These are phyloP conservation scores for Pseudogymnoascus sp. DNA, from an alignment of 2,329 filamentous ascomycete genomes.

Conservation along the genomic window DNA sequence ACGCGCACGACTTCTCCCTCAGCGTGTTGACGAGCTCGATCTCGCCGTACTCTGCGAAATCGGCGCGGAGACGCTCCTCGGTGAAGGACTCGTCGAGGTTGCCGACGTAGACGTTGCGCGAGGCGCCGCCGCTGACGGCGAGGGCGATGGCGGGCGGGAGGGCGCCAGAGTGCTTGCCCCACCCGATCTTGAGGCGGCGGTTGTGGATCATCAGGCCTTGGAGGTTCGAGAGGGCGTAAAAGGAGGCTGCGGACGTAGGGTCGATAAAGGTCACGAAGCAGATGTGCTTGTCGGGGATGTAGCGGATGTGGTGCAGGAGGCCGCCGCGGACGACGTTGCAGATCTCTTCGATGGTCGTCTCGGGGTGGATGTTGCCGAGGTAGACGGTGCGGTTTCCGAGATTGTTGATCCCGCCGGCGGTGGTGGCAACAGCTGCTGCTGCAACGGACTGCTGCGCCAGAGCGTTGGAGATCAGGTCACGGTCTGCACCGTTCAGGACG, in stretches of 20 bases:
- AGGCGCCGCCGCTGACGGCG: conserved; percentile 91
- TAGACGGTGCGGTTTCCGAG: conserved; percentile 96
- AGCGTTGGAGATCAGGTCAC: conserved; percentile 91
- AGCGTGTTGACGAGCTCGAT: conserved; percentile 96
- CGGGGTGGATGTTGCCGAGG: conserved; percentile 95
- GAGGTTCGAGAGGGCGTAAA: conserved; percentile 94
- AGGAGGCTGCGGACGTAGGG: conserved; percentile 91
- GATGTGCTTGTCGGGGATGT: conserved; percentile 99
- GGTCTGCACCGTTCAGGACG: conserved; percentile 90
- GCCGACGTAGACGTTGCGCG: conserved; percentile 96
- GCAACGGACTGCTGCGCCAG: conserved; percentile 96
- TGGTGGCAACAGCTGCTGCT: conserved; percentile 90
- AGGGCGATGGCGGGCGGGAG: conserved; percentile 92
- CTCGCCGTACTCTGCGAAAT: conserved; percentile 95
- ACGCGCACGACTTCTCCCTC: conserved; percentile 97
- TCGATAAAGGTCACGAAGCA: conserved; percentile 99
- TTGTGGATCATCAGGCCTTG: conserved; percentile 99
- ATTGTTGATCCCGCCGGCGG: conserved; percentile 94
- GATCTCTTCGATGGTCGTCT: conserved; percentile 98
- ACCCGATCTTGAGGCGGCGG: conserved; percentile 92
- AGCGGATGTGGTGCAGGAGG: conserved; percentile 93
- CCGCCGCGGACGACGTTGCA: conserved; percentile 97
- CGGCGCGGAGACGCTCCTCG: conserved; percentile 88
- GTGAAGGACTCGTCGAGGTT: conserved; percentile 97
- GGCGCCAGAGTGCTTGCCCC: conserved; percentile 97